Conservation (phyloP, 2,329 filamentous ascomycete genomes). For the Hawksworthiomyces lignivorus region DNA sequence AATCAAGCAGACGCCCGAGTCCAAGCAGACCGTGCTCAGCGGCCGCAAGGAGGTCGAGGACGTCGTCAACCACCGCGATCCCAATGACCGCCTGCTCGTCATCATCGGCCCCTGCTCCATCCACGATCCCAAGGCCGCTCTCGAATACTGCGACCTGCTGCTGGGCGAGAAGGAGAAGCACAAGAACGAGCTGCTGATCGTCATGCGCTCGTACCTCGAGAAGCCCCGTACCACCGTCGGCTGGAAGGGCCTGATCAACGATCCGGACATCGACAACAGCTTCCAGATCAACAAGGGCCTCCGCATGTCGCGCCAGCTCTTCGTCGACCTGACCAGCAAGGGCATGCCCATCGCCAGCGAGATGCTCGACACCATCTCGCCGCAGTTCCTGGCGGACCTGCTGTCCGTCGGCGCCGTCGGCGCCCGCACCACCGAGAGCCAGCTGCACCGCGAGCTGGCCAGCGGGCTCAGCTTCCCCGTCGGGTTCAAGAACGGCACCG, state of each 20-base stretch:
- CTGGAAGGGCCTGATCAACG: slow-evolving; percentile 98
- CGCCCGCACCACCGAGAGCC: slow-evolving; percentile 92
- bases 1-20: slow-evolving; percentile 55
- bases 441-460: slow-evolving; percentile 90
- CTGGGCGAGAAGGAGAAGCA: slow-evolving; percentile 79
- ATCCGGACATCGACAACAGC: slow-evolving; percentile 95
- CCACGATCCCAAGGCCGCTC: slow-evolving; percentile 82
- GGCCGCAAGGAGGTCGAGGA: slow-evolving; percentile 54
- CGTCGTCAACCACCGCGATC: slow-evolving; percentile 52
- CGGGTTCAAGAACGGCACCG: slow-evolving; percentile 99
- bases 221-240: slow-evolving; percentile 97
- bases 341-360: slow-evolving; percentile 96
- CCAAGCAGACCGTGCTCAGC: slow-evolving; percentile 52
- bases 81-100: slow-evolving; percentile 55
- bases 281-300: slow-evolving; percentile 99
- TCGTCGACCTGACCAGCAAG: slow-evolving; percentile 81
- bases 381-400: slow-evolving; percentile 90
- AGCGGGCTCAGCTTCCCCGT: slow-evolving; percentile 94
- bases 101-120: slow-evolving; percentile 95
- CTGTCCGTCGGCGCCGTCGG: slow-evolving; percentile 89
- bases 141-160: slow-evolving; percentile 86
- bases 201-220: slow-evolving; percentile 98
- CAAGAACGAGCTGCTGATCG: slow-evolving; percentile 80
- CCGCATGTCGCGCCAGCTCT: slow-evolving; percentile 77
- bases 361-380: slow-evolving; percentile 97